phyloP scores from a whole-genome alignment of 495 filamentous ascomycete genomes.

The Elaphomyces granulatus region DNA sequence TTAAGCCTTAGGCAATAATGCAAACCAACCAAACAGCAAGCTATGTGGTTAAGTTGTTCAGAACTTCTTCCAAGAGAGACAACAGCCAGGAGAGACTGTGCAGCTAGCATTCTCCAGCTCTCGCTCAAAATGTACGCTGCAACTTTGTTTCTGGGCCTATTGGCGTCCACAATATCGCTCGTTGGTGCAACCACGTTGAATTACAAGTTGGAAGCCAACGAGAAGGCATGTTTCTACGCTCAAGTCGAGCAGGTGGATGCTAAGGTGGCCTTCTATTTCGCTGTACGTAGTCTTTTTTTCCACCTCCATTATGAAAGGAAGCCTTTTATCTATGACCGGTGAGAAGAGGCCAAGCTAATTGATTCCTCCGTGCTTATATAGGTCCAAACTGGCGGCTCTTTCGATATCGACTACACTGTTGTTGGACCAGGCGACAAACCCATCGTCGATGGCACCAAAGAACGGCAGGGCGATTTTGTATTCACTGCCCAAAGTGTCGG shows the following conservation, averaged over 20 bases:
- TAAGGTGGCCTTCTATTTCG: constrained; percentile 98
- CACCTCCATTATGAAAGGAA: neutral
- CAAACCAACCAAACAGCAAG: constrained; percentile 22
- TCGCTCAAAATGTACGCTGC: constrained; percentile 25
- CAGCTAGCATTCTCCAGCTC: neutral
- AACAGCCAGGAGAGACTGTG: no score
- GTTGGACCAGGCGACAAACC: constrained; percentile 67
- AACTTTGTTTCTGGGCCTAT: constrained; percentile 35
- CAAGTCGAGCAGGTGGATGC: constrained; percentile 50
- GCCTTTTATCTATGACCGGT: neutral
- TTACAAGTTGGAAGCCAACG: constrained; percentile 79
- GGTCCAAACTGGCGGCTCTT: constrained; percentile 93
- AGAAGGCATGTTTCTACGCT: constrained; percentile 91
- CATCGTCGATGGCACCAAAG: constrained; percentile 78
- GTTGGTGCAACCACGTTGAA: constrained; percentile 76
- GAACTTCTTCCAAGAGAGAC: no score
- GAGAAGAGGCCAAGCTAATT: neutral
- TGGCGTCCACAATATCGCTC: constrained; percentile 49
- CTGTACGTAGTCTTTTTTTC: constrained; percentile 43
- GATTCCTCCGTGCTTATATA: constrained; percentile 17
- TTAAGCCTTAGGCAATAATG: constrained; percentile 4
- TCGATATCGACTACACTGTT: constrained; percentile 90
- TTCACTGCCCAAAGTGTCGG: constrained; percentile 90
- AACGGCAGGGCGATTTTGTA: constrained; percentile 94
- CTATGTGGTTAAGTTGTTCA: neutral